These are phyloP conservation scores for Torulaspora franciscae DNA, from an alignment of 805 yeast species.

Conservation along the genomic window DNA sequence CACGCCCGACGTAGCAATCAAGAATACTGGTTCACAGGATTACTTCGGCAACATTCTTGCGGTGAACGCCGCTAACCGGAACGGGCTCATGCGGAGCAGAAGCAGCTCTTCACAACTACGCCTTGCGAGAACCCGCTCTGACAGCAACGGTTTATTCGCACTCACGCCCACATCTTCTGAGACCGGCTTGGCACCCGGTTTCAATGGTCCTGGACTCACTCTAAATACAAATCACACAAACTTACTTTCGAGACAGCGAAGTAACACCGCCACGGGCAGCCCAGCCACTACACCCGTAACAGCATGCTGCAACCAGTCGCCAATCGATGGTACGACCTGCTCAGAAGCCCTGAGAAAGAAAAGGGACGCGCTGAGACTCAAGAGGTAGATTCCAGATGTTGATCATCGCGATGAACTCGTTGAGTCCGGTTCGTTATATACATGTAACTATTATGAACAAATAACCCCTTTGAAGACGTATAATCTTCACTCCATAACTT, in stretches of 20 bases:
- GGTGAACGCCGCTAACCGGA: constrained; percentile 7
- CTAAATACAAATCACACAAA: constrained; percentile 8
- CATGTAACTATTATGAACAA: constrained; percentile 7
- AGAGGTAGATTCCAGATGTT: constrained; percentile 7
- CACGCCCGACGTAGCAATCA: constrained; percentile 8
- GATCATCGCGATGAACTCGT: background rate
- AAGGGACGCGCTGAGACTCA: constrained; percentile 15
- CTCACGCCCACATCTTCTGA: constrained; percentile 22
- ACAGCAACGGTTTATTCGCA: constrained; percentile 18
- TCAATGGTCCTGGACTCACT: constrained; percentile 6
- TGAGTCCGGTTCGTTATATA: constrained; percentile 3
- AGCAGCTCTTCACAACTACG: constrained; percentile 24
- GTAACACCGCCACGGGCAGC: constrained; percentile 7
- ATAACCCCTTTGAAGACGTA: constrained; percentile 1
- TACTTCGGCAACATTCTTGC: constrained; percentile 8
- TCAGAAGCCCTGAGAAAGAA: constrained; percentile 11
- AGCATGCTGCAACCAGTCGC: constrained; percentile 1
- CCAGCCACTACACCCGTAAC: constrained; percentile 3
- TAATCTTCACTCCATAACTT: constrained; percentile 19
- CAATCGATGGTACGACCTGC: constrained; percentile 5
- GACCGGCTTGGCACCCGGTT: constrained; percentile 7
- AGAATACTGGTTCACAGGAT: constrained; percentile 10
- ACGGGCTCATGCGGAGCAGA: constrained; percentile 20
- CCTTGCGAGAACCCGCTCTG: constrained; percentile 23
- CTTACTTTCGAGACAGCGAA: constrained; percentile 13